Evolutionary conservation across 2,329 filamentous ascomycete genomes (phyloP).

Genomic region (Fusarium metavorans): DNA sequence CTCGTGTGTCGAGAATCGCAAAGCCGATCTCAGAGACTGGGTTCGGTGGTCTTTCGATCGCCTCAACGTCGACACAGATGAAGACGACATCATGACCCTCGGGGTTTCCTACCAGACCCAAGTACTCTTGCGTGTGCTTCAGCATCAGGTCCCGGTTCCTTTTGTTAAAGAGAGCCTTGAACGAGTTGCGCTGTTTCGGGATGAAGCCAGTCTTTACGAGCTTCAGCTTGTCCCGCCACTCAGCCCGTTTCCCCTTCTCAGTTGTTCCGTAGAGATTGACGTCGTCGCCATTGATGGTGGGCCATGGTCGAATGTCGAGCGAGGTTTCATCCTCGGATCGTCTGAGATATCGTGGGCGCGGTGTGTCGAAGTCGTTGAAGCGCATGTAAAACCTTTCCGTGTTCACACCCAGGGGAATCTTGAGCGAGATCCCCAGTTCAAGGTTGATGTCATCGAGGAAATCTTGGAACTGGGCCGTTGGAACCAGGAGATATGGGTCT

Average conservation of each 20-base stretch:
- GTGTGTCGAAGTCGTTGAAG: conserved; percentile 71
- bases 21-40: conserved; percentile 89
- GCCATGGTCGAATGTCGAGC: conserved; percentile 46
- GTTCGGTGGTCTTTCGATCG: conserved; percentile 75
- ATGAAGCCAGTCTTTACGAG: conserved; percentile 35
- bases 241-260: conserved; percentile 5
- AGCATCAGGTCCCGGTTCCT: conserved; percentile 65
- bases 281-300: conserved; percentile 53
- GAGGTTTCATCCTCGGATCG: conserved; percentile 59
- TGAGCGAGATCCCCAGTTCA: conserved; percentile 64
- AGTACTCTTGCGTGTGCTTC: conserved; percentile 74
- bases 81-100: conserved; percentile 63
- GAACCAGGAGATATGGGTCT: conserved; percentile 73
- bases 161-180: conserved; percentile 63
- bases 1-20: conserved; percentile 78
- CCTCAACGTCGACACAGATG: conserved; percentile 85
- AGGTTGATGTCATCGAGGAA: conserved; percentile 75
- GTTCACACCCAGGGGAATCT: conserved; percentile 66
- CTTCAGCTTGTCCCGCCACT: conserved; percentile 39
- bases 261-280: conserved; percentile 47
- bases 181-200: conserved; percentile 51
- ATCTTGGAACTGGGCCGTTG: conserved; percentile 71
- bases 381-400: conserved; percentile 68
- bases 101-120: conserved; percentile 65
- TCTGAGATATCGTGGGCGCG: conserved; percentile 76